Evolutionary conservation across 768 basidiomycete genomes (phyloP), one percentile per base, ranked within the genome.

Genomic region (Chalciporus pseudorubinellus): DNA sequence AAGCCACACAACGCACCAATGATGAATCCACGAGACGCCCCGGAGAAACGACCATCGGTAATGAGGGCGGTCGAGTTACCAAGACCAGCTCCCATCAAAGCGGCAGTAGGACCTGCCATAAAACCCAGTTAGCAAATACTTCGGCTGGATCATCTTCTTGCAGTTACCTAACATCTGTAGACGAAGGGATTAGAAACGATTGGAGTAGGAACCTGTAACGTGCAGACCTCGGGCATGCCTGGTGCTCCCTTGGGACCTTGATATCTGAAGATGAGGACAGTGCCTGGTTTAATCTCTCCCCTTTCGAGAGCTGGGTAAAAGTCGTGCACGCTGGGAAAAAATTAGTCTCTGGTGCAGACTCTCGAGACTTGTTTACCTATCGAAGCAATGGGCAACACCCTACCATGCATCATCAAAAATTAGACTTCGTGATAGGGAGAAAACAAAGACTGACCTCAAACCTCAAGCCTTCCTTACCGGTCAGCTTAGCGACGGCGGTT

Each of bases 221-320:
- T 14, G 45, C 64, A 33, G 49, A 81, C 81, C 74, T 94, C 91
- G 9, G 92, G 92, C 90, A 92, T 92, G 20, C 92, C 92, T 22
- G 90, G 92, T n/a, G 82, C 92, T 22, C 92, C 91, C 66, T 89
- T 92, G 1, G 92, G 91, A 12, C 92, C 92, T 71, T 89, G 88
- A 67, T 93, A 94, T 52, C 92, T 79, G 74, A 94, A 86, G 40
- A 94, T 83, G 51, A 92, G 73, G 36, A 89, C 82, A 65, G 73
- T 85, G 0, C 92, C 91, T 3, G 83, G 70, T 57, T 78, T 88
- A 62, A 94, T 84, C 61, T 90, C 83, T 12, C 89, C 87, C 3
- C 74, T 79, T 63, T 81, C 82, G 24, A 94, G 78, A 8, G 87
- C 80, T 28, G 82, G 80, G 66, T 87, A 89, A 66, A 93, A 90